phyloP scores from a whole-genome alignment of 2,329 filamentous ascomycete genomes.

The Elsinoe necatrix region DNA sequence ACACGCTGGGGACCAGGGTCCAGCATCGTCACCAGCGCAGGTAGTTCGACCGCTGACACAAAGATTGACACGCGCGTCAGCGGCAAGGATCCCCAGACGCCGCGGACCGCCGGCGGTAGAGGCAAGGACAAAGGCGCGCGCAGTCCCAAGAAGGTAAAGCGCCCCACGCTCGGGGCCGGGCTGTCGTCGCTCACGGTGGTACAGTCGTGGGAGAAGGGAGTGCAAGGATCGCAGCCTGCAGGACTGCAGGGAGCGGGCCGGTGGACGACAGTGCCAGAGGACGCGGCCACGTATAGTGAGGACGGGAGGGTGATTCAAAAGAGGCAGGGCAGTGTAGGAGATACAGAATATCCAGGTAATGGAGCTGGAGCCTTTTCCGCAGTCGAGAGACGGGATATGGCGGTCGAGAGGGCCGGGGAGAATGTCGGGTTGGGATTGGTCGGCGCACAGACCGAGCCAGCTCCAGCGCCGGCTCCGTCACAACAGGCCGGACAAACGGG shows the following conservation, averaged over 20 bases:
- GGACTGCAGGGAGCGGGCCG: neutral
- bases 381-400: neutral
- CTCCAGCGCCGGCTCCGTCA: neutral
- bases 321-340: neutral
- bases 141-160: slow-evolving; percentile 12
- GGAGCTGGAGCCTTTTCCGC: neutral
- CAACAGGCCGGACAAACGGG: neutral
- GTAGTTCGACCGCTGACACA: neutral
- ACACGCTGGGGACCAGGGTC: neutral
- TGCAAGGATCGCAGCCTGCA: neutral
- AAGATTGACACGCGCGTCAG: slow-evolving; percentile 1
- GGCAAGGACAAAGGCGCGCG: slow-evolving; percentile 3
- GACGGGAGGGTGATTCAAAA: neutral
- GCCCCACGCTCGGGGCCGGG: neutral
- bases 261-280: neutral
- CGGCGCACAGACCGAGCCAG: neutral
- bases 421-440: neutral
- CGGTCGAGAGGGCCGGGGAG: neutral
- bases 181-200: neutral
- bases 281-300: neutral
- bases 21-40: neutral
- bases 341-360: neutral
- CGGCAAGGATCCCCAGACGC: neutral
- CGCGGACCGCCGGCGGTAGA: slow-evolving; percentile 8
- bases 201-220: neutral